Evolutionary conservation across 2,329 filamentous ascomycete genomes (phyloP), one percentile per base, ranked within the genome.

Genomic region (Rhytidhysteron rufulum): DNA sequence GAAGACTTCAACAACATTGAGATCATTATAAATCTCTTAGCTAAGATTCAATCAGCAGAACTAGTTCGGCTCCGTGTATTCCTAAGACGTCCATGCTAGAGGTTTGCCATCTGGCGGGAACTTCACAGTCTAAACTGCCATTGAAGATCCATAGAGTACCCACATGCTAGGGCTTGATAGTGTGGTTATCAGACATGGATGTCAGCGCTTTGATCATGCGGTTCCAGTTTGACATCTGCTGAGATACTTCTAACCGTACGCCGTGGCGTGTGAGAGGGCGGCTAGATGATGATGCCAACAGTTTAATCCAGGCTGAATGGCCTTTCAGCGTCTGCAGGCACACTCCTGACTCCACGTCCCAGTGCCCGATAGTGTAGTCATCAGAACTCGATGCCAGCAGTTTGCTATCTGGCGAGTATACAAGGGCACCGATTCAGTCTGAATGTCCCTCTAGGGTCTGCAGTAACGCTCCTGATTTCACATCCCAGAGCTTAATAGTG

Each of bases 1-100:
- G 35, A 43, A 10, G 10, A 21, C 18, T 11, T 29, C 22, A 30
- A 19, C n/a, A 25, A 38, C 16, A 38, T 30, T 15, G 22, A 15
- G 27, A 38, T 16, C 5, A 29, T 38, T 19, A 17, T 30, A 13
- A 21, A 29, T 20, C 35, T 38, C 24, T 31, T 38, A 38, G 33
- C 33, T 13, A 21, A 35, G 25, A 21, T 18, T 35, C 35, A 21
- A 31, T 29, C 35, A 21, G 22, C 24, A 15, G 31, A 11, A 19
- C 11, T 11, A 30, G 27, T 31, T 18, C 22, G 22, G 13, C 17
- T 30, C n/a, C 35, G 31, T 18, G n/a, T 34, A 16, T 15, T 5
- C 31, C 11, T 35, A 16, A 35, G 31, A 34, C 11, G 5, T 18
- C 13, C 15, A 34, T 34, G 31, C 31, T 11, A 34, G n/a, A 5